Conservation (phyloP, 2,329 filamentous ascomycete genomes). For the Scleromitrula shiraiana region DNA sequence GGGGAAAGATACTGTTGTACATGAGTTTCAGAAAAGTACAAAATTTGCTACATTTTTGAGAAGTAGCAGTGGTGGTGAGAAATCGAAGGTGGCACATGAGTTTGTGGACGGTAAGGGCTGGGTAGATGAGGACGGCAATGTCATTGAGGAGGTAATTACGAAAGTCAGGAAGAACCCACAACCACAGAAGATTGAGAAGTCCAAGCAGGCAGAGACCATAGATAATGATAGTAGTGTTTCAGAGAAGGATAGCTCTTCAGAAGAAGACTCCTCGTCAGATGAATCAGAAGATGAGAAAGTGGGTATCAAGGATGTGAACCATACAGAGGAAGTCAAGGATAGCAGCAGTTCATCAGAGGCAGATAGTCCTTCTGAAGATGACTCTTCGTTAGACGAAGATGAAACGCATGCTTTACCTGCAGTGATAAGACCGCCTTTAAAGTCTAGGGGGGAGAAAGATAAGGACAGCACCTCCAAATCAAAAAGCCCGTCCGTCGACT, state of each 20-base stretch:
- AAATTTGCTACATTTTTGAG: slow-evolving; percentile 80
- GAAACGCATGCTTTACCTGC: no score
- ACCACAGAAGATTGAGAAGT: not conserved
- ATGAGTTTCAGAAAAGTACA: slow-evolving; percentile 82
- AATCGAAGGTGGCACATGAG: slow-evolving; percentile 43
- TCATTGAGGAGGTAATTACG: slow-evolving; percentile 51
- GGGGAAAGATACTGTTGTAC: slow-evolving; percentile 55
- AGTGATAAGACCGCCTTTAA: no score
- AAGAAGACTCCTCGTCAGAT: slow-evolving; percentile 16
- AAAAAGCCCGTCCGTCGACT: no score
- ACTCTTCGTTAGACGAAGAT: slow-evolving; percentile 1
- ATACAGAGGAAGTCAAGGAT: not conserved
- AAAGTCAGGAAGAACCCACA: slow-evolving; percentile 13
- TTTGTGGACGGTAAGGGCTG: slow-evolving; percentile 84
- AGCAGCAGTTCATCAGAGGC: not conserved
- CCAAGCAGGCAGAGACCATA: not conserved
- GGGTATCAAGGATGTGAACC: not conserved
- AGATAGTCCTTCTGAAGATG: not conserved
- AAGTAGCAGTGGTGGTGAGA: slow-evolving; percentile 37
- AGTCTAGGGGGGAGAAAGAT: no score
- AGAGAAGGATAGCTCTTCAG: slow-evolving; percentile 22
- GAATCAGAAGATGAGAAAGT: slow-evolving; percentile 4
- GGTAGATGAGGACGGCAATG: slow-evolving; percentile 69
- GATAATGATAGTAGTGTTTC: not conserved
- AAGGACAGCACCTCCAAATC: no score